A percentile compares a stretch with the other conserved stretches of the same genome.
Evolutionary conservation across 495 filamentous ascomycete species (phyloP).

Genomic region (Schizothecium vesticola): DNA sequence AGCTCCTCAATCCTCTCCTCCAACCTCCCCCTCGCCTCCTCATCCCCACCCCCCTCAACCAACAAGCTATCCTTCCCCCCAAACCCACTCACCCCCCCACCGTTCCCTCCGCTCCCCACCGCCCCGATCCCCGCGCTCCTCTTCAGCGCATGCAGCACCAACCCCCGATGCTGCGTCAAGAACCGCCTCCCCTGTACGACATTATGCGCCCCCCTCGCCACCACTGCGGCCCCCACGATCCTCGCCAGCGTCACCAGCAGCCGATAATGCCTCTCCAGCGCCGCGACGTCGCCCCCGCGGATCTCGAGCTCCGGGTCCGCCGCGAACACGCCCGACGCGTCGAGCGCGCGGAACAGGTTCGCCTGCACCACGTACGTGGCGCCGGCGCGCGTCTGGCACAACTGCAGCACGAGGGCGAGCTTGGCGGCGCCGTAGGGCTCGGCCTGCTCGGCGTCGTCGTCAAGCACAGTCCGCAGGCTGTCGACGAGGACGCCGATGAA

Average conservation of each 20-base stretch:
- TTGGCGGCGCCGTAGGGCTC: conserved; percentile 66
- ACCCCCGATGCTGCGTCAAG: conserved; percentile 67
- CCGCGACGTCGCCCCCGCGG: conserved; percentile 49
- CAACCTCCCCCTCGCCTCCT: conserved; percentile 28
- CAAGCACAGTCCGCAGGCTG: conserved; percentile 46
- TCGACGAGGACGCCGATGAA: conserved; percentile 87
- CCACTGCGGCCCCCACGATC: conserved; percentile 71
- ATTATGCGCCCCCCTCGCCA: conserved; percentile 77
- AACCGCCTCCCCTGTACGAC: conserved; percentile 71
- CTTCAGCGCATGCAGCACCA: conserved; percentile 88
- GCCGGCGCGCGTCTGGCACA: conserved; percentile 73
- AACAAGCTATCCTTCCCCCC: background rate
- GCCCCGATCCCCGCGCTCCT: conserved; percentile 74
- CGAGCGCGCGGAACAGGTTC: conserved; percentile 80
- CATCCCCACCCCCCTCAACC: conserved; percentile 7
- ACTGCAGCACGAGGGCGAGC: conserved; percentile 74
- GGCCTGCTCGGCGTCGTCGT: conserved; percentile 28
- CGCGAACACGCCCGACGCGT: conserved; percentile 74
- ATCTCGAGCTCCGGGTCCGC: conserved; percentile 77
- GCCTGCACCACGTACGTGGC: conserved; percentile 77
- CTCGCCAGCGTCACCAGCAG: conserved; percentile 76
- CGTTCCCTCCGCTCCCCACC: conserved; percentile 15
- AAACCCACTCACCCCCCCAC: conserved; percentile 41
- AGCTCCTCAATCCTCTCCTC: conserved; percentile 49
- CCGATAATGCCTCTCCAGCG: conserved; percentile 74